These are phyloP conservation scores for Podospora sp. DNA, from an alignment of 495 filamentous ascomycete genomes.

Conservation along the genomic window DNA sequence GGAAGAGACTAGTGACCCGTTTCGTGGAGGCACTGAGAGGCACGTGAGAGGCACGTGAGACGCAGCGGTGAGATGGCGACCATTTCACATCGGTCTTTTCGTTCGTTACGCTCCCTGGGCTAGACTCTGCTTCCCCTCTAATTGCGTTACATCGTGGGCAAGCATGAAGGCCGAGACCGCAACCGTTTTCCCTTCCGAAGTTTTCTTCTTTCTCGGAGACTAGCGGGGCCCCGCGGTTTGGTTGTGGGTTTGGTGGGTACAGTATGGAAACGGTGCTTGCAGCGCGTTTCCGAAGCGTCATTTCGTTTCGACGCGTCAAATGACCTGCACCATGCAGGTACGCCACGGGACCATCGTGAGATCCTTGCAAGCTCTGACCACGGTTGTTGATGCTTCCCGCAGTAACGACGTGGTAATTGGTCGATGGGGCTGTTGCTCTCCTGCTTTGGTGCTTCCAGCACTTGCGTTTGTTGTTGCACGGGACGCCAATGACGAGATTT, in stretches of 20 bases:
- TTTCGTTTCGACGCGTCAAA: conserved; percentile 16
- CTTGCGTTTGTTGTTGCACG: neutral
- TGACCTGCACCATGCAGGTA: conserved; percentile 14
- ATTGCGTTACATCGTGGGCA: neutral
- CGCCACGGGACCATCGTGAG: conserved; percentile 14
- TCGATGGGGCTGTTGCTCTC: neutral
- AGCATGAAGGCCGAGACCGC: neutral
- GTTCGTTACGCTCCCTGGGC: no score
- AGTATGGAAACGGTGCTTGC: neutral
- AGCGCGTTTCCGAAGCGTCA: neutral
- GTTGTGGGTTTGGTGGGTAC: neutral
- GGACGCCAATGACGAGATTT: conserved; percentile 5
- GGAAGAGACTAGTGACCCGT: no score
- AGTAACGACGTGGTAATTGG: neutral
- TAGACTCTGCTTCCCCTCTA: no score
- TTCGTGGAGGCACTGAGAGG: no score
- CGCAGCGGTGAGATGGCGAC: no score
- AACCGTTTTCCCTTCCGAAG: neutral
- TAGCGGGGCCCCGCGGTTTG: neutral
- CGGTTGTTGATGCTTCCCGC: neutral
- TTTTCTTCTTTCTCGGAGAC: no score
- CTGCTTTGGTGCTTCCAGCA: neutral
- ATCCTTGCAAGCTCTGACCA: conserved; percentile 1
- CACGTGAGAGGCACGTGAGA: no score
- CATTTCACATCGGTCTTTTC: no score